A percentile compares a stretch with the other conserved stretches of the same genome.
These are phyloP conservation scores for Glebionis coronaria DNA, from an alignment of 129 eudicot species.

Conservation along the genomic window DNA sequence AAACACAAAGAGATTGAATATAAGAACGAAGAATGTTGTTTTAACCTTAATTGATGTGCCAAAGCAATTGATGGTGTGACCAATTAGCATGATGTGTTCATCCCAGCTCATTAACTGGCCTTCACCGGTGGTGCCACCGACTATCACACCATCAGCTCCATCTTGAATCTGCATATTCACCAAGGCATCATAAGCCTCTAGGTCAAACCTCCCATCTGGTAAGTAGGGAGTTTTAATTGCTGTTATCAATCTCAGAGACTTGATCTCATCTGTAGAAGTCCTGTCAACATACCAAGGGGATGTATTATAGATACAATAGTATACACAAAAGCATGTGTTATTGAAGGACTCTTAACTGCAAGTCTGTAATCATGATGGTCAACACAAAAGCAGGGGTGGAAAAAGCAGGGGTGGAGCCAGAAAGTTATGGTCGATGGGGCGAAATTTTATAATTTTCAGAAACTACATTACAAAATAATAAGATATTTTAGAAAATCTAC, in stretches of 20 bases:
- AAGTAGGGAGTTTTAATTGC: slow-evolving; percentile 88
- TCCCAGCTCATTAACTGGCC: slow-evolving; percentile 85
- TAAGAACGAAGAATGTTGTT: not conserved
- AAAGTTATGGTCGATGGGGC: too few relatives aligned
- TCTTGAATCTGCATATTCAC: slow-evolving; percentile 62
- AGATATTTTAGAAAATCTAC: too few relatives aligned
- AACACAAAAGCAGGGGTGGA: too few relatives aligned
- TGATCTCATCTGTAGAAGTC: slow-evolving; percentile 68
- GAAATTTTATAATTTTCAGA: too few relatives aligned
- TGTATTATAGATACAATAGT: not conserved
- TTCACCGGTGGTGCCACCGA: slow-evolving; percentile 77
- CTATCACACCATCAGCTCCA: slow-evolving; percentile 60
- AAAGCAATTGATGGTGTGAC: slow-evolving; percentile 79
- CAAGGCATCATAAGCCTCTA: slow-evolving; percentile 78
- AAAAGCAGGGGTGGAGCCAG: too few relatives aligned
- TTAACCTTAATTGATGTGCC: slow-evolving; percentile 61
- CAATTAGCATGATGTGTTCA: slow-evolving; percentile 79
- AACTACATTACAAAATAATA: too few relatives aligned
- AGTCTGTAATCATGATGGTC: too few relatives aligned
- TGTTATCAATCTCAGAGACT: slow-evolving; percentile 63
- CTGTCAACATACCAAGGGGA: slow-evolving; percentile 37
- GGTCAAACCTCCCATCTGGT: slow-evolving; percentile 85
- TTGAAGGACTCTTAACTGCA: not conserved
- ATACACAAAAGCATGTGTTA: not conserved
- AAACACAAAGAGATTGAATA: not conserved